A percentile compares a stretch with the other conserved stretches of the same genome.
Evolutionary conservation across 345 rosid species (phyloP).

Genomic region (Sisymbrium altissimum): DNA sequence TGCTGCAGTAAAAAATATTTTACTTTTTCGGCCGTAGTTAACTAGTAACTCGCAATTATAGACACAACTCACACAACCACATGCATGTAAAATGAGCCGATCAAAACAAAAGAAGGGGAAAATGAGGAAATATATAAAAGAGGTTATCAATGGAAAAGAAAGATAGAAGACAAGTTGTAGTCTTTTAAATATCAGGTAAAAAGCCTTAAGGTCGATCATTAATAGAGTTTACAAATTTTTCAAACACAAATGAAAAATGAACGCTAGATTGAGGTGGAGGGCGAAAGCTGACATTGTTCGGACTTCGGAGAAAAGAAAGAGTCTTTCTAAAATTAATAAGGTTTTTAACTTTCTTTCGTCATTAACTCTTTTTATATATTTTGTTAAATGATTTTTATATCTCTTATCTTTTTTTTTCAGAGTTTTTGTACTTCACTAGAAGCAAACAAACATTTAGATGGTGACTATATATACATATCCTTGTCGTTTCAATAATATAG

Average conservation of each 20-base stretch:
- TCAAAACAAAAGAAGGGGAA: too few relatives aligned
- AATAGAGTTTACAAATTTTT: not conserved
- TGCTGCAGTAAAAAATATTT: not conserved
- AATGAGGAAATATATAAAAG: too few relatives aligned
- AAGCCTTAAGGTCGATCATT: not conserved
- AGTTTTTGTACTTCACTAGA: slow-evolving; percentile 11
- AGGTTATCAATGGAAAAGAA: not conserved
- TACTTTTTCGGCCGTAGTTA: not conserved
- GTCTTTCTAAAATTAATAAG: not conserved
- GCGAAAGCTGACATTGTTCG: not conserved
- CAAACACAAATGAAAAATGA: too few relatives aligned
- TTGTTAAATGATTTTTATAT: too few relatives aligned
- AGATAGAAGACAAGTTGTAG: not conserved
- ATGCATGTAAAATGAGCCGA: too few relatives aligned
- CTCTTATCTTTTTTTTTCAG: not conserved
- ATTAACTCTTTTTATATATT: not conserved
- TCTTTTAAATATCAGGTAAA: not conserved
- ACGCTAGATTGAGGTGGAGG: not conserved
- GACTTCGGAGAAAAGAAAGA: too few relatives aligned
- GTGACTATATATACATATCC: slow-evolving; percentile 13
- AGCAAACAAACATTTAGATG: slow-evolving; percentile 21
- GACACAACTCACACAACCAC: too few relatives aligned
- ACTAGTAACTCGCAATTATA: not conserved
- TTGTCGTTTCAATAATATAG: slow-evolving; percentile 28
- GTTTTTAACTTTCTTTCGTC: not conserved